phyloP scores from a whole-genome alignment of 108 stramenopile genomes.

The Nitzschia inconspicua region DNA sequence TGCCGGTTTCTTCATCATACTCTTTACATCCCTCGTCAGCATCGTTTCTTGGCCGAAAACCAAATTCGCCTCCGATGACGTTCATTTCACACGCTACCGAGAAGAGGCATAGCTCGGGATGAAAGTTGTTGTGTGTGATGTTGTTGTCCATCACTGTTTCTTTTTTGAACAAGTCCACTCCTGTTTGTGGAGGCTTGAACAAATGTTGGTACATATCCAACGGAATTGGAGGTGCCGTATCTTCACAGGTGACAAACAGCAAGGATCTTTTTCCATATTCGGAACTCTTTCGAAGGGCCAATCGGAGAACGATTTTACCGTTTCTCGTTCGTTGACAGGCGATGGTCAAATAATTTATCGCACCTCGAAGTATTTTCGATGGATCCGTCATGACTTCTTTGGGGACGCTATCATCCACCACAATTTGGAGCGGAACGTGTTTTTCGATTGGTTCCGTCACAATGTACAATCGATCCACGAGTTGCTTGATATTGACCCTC shows the following conservation, averaged over 20 bases:
- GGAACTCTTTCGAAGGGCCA: conserved; percentile 24
- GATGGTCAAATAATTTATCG: conserved; percentile 71
- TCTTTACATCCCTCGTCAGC: too few species aligned
- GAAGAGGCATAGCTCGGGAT: conserved; percentile 46
- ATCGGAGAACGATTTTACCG: conserved; percentile 49
- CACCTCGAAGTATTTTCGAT: conserved; percentile 56
- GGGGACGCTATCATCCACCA: conserved; percentile 45
- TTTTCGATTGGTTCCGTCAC: conserved; percentile 64
- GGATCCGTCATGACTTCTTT: conserved; percentile 45
- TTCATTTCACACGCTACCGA: conserved; percentile 54
- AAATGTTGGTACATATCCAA: conserved; percentile 43
- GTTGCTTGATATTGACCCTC: conserved; percentile 25
- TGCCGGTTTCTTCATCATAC: conserved; percentile 10
- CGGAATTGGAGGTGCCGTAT: conserved; percentile 55
- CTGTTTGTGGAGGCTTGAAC: conserved; percentile 58
- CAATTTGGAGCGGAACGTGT: conserved; percentile 46
- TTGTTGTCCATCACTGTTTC: background rate
- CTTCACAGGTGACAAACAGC: conserved; percentile 61
- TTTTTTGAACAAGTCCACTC: too few species aligned
- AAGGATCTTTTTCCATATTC: conserved; percentile 11
- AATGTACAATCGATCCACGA: conserved; percentile 44
- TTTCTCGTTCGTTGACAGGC: conserved; percentile 47
- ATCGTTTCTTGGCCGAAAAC: conserved; percentile 31
- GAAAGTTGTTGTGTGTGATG: background rate
- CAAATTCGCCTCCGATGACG: conserved; percentile 55